Base-by-base conservation (phyloP, 2,329 filamentous ascomycete genomes). In the Cladophialophora yegresii region DNA sequence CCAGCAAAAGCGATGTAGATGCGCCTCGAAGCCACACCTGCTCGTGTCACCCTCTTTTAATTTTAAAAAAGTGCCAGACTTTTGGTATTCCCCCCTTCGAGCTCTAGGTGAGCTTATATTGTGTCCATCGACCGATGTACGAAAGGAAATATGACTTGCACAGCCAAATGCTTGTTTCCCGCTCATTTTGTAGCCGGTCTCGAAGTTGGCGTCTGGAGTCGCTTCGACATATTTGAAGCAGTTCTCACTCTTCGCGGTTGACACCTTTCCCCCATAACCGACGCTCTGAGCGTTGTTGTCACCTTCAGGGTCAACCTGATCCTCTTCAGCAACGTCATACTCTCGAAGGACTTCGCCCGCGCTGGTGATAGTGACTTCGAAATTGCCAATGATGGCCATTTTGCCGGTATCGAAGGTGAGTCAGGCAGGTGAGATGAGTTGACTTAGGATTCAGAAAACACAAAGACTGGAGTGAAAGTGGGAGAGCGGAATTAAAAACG, bases 341-440 rank as follows among this genome's bases (percentile, higher is more conserved):
- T 62, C 54, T 28, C n/a, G 43, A 13, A 58, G 55, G 10, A 23
- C 54, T 3, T 36, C 26, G 43, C 60, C 60, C 3, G 12, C 54
- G 47, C 43, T 54, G 20, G 47, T 32, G 40, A 62, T 43, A 20
- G 45, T 62, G 5, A 62, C 54, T 20, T 62, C 60, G 13, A 58
- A 16, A 8, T 57, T 57, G n/a, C 26, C 43, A 26, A 58, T 53
- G 54, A 58, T 51, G 4, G 54, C 60, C 60, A 62, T 62, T n/a
- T 54, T 50, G 13, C 22, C 13, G 4, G 9, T 12, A 50, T 6
- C 10, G 13, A 50, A 50, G 9, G 47, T 26, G 20, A 16, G 9
- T 2, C 3, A 50, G 22, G 22, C 4, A 28, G 22, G 23, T 4
- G 47, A 13, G 16, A 26, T 10, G 20, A 12, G 22, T 8, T 16